phyloP scores from a whole-genome alignment of 805 yeast species.

The Saccharomycopsis sp. region DNA sequence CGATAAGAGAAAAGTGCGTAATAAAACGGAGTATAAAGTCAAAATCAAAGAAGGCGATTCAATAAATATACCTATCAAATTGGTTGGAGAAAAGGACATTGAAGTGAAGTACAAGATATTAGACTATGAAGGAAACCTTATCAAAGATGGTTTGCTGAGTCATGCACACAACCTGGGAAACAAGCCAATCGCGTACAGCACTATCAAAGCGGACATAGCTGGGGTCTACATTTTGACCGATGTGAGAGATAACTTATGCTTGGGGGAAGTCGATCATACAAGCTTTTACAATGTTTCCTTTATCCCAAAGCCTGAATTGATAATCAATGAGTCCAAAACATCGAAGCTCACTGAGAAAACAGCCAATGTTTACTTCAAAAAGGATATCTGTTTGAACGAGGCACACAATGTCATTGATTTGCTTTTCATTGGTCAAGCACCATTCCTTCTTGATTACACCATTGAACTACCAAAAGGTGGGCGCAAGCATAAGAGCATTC shows the following conservation, averaged over 20 bases:
- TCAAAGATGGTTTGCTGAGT: conserved; percentile 4
- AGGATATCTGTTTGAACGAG: conserved; percentile 39
- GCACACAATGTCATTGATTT: conserved; percentile 41
- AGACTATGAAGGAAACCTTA: conserved; percentile 14
- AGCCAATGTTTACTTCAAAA: conserved; percentile 27
- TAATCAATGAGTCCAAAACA: conserved; percentile 29
- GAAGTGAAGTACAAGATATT: conserved; percentile 8
- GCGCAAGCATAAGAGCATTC: conserved; percentile 30
- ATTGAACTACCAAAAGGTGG: conserved; percentile 49
- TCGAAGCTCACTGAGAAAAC: conserved; percentile 17
- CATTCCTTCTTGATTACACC: conserved; percentile 65
- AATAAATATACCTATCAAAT: conserved; percentile 48
- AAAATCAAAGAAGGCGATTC: conserved; percentile 54
- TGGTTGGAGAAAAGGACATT: conserved; percentile 39
- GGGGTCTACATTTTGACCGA: conserved; percentile 40
- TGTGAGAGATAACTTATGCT: conserved; percentile 44
- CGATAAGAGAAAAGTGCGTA: background rate
- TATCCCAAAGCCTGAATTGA: conserved; percentile 38
- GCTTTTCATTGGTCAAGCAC: conserved; percentile 47
- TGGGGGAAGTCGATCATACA: conserved; percentile 35
- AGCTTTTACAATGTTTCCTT: conserved; percentile 34
- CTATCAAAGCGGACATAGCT: conserved; percentile 32
- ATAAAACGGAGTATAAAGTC: conserved; percentile 21
- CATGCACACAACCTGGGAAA: conserved; percentile 17
- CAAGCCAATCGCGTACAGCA: conserved; percentile 20